Percentiles rank a stretch among this genome's conserved stretches.
phyloP scores from a whole-genome alignment of 345 rosid genomes.

The Ailanthus altissimus region DNA sequence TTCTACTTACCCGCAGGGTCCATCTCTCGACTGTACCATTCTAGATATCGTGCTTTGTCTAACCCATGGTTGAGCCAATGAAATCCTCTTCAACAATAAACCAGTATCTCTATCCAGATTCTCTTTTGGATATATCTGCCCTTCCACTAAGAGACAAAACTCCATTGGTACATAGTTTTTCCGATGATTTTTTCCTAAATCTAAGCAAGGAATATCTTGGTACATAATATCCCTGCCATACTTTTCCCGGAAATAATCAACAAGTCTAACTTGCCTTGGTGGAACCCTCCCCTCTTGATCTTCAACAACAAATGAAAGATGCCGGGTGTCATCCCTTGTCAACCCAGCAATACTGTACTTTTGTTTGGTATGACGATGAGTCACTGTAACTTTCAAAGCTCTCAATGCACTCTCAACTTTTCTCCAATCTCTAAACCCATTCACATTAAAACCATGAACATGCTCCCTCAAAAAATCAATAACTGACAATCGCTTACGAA shows the following conservation, averaged over 20 bases:
- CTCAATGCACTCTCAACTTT: conserved; percentile 47
- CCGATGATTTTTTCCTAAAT: conserved; percentile 55
- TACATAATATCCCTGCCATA: conserved; percentile 45
- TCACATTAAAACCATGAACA: conserved; percentile 34
- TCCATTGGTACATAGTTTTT: conserved; percentile 77
- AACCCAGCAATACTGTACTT: conserved; percentile 53
- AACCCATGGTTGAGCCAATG: conserved; percentile 47
- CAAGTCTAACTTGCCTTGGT: conserved; percentile 31
- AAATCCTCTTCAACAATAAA: conserved; percentile 41
- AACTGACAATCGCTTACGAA: conserved; percentile 62
- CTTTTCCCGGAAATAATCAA: conserved; percentile 64
- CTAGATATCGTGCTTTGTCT: conserved; percentile 47
- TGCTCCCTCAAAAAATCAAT: conserved; percentile 53
- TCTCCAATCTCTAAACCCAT: conserved; percentile 26
- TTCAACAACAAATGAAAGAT: conserved; percentile 39
- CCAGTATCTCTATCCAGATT: conserved; percentile 44
- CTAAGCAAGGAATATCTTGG: conserved; percentile 68
- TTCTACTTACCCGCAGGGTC: conserved; percentile 72
- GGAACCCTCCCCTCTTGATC: conserved; percentile 48
- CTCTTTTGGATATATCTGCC: conserved; percentile 85
- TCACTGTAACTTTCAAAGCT: conserved; percentile 63
- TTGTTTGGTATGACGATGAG: conserved; percentile 65
- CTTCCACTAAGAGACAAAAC: conserved; percentile 68
- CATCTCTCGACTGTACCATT: conserved; percentile 48
- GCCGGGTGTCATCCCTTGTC: conserved; percentile 42